Conservation (phyloP, 2,329 filamentous ascomycete species). For the Celoporthe dispersa region DNA sequence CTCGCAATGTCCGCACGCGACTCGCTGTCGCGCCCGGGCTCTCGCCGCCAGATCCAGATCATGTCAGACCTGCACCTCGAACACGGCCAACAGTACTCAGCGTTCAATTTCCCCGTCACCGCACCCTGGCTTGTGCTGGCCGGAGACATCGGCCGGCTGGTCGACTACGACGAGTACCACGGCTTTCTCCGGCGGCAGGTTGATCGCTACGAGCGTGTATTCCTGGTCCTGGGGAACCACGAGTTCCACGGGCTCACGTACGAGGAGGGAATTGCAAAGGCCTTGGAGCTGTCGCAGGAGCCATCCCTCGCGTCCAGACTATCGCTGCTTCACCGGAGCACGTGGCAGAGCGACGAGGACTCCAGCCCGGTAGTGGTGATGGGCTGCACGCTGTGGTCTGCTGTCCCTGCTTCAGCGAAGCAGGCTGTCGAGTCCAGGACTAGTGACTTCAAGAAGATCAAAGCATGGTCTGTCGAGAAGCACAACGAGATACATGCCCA, state of each 20-base stretch:
- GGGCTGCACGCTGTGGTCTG: too few species aligned
- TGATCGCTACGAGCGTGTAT: slow-evolving; percentile 48
- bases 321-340: slow-evolving; percentile 48
- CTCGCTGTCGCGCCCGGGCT: background rate
- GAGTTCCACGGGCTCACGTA: slow-evolving; percentile 55
- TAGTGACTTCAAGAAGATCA: slow-evolving; percentile 41
- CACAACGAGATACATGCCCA: slow-evolving; percentile 41
- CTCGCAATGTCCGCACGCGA: background rate
- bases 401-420: too few species aligned
- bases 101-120: slow-evolving; percentile 45
- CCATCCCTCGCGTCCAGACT: slow-evolving; percentile 43
- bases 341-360: slow-evolving; percentile 42
- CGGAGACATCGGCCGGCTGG: slow-evolving; percentile 55
- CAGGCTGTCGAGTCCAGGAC: slow-evolving; percentile 46
- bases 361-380: too few species aligned
- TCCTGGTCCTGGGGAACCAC: slow-evolving; percentile 58
- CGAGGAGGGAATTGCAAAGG: slow-evolving; percentile 43
- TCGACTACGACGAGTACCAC: slow-evolving; percentile 50
- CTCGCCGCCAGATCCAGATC: slow-evolving; percentile 39
- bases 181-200: slow-evolving; percentile 52
- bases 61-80: slow-evolving; percentile 59
- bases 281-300: slow-evolving; percentile 45
- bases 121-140: slow-evolving; percentile 51
- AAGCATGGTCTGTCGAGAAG: slow-evolving; percentile 51
- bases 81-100: slow-evolving; percentile 46